Percentiles rank a stretch among this genome's conserved stretches.
phyloP scores from a whole-genome alignment of 345 rosid species.

The Rhodomyrtus tomentosa region DNA sequence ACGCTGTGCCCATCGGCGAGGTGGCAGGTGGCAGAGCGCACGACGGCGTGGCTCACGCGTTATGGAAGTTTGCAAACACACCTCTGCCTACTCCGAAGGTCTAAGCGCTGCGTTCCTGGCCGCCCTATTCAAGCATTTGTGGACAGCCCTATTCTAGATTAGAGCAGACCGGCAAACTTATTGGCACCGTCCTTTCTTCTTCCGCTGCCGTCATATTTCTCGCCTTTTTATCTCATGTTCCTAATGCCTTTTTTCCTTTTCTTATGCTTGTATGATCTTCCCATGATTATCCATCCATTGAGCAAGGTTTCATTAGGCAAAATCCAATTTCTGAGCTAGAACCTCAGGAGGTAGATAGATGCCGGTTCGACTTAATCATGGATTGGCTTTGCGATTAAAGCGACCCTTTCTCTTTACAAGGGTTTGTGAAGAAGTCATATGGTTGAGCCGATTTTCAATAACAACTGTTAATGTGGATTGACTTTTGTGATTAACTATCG shows the following conservation, averaged over 20 bases:
- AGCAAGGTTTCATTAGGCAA: background rate
- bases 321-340: background rate
- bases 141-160: background rate
- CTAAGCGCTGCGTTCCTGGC: background rate
- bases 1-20: constrained; percentile 24
- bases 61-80: constrained; percentile 30
- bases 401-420: background rate
- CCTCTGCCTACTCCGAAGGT: constrained; percentile 8
- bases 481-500: background rate
- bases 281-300: background rate
- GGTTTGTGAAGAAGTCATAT: background rate
- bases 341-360: background rate
- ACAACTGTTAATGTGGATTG: background rate
- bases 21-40: constrained; percentile 31
- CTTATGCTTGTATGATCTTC: background rate
- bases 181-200: background rate
- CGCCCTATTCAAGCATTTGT: no score
- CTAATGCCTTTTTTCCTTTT: background rate
- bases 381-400: background rate
- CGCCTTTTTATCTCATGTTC: background rate
- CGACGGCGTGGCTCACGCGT: background rate
- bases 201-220: background rate
- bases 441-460: background rate
- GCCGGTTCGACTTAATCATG: background rate
- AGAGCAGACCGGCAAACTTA: background rate